These are phyloP conservation scores for Aspergillus carlsbadensis DNA, from an alignment of 495 filamentous ascomycete species.

Conservation along the genomic window DNA sequence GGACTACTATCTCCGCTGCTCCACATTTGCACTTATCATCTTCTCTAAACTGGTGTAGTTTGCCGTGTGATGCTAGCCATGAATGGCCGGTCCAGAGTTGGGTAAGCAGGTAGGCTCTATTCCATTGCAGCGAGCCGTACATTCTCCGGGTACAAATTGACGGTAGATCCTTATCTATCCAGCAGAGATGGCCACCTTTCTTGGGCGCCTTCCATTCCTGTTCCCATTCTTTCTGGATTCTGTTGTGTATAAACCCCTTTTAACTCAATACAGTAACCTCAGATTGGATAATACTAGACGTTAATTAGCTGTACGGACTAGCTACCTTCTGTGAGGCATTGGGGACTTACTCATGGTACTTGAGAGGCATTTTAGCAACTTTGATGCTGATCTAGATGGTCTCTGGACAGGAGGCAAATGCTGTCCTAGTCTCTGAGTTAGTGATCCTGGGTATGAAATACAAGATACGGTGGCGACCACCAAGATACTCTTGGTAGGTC, in stretches of 20 bases:
- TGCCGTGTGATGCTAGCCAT: slow-evolving; percentile 12
- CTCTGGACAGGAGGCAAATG: no score
- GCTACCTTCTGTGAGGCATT: no score
- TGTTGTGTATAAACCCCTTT: slow-evolving; percentile 8
- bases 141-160: slow-evolving; percentile 1
- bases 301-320: no score
- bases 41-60: slow-evolving; percentile 2
- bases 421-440: no score
- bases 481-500: no score
- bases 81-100: slow-evolving; percentile 17
- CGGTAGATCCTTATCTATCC: slow-evolving; percentile 13
- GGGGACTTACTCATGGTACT: no score
- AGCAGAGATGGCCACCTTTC: slow-evolving; percentile 12
- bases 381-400: no score
- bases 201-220: background rate
- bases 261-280: slow-evolving; percentile 11
- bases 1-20: background rate
- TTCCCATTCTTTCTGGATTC: slow-evolving; percentile 12
- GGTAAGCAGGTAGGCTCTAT: slow-evolving; percentile 10
- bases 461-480: no score
- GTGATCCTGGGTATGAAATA: no score
- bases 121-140: slow-evolving; percentile 7
- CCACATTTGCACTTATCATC: slow-evolving; percentile 16
- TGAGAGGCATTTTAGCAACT: no score
- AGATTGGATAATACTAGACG: no score